phyloP scores from a whole-genome alignment of 2,329 filamentous ascomycete species.

The Epichloe amarillans region DNA sequence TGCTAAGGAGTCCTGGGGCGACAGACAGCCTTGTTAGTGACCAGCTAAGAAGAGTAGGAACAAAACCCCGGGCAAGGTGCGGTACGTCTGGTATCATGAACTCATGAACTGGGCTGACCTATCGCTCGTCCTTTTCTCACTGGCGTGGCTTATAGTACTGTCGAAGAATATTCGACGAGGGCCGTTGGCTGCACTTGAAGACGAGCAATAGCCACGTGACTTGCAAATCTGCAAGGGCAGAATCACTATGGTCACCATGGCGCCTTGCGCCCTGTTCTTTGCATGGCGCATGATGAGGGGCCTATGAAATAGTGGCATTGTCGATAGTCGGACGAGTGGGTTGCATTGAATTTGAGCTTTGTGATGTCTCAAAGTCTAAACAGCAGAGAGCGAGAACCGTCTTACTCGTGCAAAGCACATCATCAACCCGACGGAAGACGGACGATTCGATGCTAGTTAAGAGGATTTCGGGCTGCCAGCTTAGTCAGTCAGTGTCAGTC shows the following conservation, averaged over 20 bases:
- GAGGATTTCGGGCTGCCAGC: not conserved
- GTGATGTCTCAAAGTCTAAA: not conserved
- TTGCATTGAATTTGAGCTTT: not conserved
- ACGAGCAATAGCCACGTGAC: not conserved
- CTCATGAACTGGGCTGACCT: not conserved
- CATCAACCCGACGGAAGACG: not conserved
- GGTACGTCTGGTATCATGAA: not conserved
- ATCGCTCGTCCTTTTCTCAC: slow-evolving; percentile 3
- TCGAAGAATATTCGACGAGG: not conserved
- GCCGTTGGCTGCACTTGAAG: not conserved
- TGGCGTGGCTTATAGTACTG: not conserved
- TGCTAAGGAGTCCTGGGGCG: not conserved
- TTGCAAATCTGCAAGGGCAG: too few relatives aligned
- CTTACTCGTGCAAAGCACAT: slow-evolving; percentile 2
- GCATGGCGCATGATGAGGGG: too few relatives aligned
- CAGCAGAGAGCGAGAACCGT: not conserved
- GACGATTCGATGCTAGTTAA: not conserved
- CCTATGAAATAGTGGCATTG: not conserved
- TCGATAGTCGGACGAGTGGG: not conserved
- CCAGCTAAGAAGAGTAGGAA: not conserved
- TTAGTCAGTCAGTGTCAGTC: not conserved
- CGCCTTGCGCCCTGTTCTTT: too few relatives aligned
- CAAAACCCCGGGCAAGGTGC: not conserved
- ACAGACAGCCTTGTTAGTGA: not conserved
- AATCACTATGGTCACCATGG: too few relatives aligned